Percentiles rank a stretch among this genome's conserved stretches.
Conservation (phyloP, 2,329 filamentous ascomycete genomes). For the Diaporthe sp. region DNA sequence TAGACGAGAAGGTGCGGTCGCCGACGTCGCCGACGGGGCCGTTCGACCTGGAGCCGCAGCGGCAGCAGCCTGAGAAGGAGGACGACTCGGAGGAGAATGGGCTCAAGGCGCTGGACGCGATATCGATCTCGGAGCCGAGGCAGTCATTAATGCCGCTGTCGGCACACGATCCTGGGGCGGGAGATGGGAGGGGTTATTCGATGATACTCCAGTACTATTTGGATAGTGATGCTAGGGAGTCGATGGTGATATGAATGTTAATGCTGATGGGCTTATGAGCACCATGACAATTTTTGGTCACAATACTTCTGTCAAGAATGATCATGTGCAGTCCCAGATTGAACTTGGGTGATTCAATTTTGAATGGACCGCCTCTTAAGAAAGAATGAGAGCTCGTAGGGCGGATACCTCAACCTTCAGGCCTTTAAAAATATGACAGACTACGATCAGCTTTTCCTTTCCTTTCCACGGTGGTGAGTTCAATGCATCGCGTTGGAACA, state of each 20-base stretch:
- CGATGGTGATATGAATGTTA: slow-evolving; percentile 32
- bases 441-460: neutral
- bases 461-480: neutral
- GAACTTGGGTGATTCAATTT: neutral
- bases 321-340: too few species aligned
- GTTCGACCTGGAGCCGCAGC: neutral
- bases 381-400: neutral
- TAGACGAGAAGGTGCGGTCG: slow-evolving; percentile 26
- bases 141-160: slow-evolving; percentile 13
- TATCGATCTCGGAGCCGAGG: slow-evolving; percentile 19
- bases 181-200: slow-evolving; percentile 16
- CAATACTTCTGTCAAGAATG: neutral
- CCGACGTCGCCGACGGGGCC: slow-evolving; percentile 1
- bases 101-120: slow-evolving; percentile 5
- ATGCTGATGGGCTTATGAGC: slow-evolving; percentile 16
- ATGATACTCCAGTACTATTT: slow-evolving; percentile 29
- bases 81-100: slow-evolving; percentile 13
- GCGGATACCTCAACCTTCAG: neutral
- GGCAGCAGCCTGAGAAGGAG: neutral
- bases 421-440: neutral
- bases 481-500: neutral
- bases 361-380: too few species aligned
- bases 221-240: slow-evolving; percentile 29
- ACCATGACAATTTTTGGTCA: neutral
- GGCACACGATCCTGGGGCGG: neutral